A percentile compares a stretch with the other conserved stretches of the same genome.
phyloP scores from a whole-genome alignment of 192 early-diverging fungal species.

The Mortierella alpina region DNA sequence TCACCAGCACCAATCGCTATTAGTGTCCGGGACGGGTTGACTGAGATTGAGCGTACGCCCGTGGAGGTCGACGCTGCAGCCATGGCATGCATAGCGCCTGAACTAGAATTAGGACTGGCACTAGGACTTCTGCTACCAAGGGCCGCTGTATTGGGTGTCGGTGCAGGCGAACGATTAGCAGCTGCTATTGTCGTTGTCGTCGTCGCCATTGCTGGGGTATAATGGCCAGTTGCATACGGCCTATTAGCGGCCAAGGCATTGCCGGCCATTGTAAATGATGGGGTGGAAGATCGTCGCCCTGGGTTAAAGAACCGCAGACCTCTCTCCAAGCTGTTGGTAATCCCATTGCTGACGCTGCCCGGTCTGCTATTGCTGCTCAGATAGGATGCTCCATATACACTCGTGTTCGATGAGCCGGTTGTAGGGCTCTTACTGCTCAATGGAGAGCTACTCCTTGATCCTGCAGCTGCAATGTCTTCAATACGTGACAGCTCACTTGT shows the following conservation, averaged over 20 bases:
- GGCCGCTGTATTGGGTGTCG: slow-evolving; percentile 1
- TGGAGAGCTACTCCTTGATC: not conserved
- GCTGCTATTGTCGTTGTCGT: not conserved
- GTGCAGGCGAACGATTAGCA: not conserved
- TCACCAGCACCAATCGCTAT: slow-evolving; percentile 72
- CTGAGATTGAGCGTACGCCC: slow-evolving; percentile 69
- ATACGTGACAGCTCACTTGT: slow-evolving; percentile 8
- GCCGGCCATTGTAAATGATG: slow-evolving; percentile 10
- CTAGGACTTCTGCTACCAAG: slow-evolving; percentile 1
- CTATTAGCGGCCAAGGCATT: not conserved
- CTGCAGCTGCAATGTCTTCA: not conserved
- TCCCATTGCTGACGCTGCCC: not conserved
- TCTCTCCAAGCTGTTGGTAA: slow-evolving; percentile 20
- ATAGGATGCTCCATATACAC: too few relatives aligned
- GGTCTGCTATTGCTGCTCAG: slow-evolving; percentile 12
- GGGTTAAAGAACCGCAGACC: slow-evolving; percentile 23
- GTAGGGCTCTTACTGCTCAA: too few relatives aligned
- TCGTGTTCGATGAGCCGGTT: not conserved
- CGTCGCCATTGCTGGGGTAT: not conserved
- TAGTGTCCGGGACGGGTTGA: slow-evolving; percentile 72
- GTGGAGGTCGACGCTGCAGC: slow-evolving; percentile 20
- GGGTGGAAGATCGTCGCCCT: slow-evolving; percentile 35
- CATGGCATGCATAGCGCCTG: not conserved
- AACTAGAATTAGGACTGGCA: not conserved
- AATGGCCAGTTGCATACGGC: not conserved